A percentile compares a stretch with the other conserved stretches of the same genome.
Conservation (phyloP, 2,329 filamentous ascomycete genomes). For the Cladophialophora carrionii region DNA sequence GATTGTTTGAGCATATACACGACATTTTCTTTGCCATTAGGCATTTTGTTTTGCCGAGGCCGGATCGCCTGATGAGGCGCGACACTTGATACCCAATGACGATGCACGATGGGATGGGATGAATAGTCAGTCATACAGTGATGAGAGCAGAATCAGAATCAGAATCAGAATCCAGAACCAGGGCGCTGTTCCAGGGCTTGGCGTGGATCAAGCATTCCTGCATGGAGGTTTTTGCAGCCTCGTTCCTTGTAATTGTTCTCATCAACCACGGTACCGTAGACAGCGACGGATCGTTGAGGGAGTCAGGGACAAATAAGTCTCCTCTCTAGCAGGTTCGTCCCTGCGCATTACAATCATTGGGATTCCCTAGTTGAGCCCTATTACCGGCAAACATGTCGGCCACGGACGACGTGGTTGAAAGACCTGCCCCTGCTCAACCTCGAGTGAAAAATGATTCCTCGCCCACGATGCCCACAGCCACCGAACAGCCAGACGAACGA, state of each 20-base stretch:
- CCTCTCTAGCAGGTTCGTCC: not conserved
- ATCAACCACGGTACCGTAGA: too few relatives aligned
- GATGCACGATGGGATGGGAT: constrained; percentile 14
- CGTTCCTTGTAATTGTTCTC: not conserved
- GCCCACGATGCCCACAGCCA: not conserved
- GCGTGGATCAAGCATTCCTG: not conserved
- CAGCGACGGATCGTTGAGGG: not conserved
- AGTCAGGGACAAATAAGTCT: not conserved
- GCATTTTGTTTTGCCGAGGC: constrained; percentile 17
- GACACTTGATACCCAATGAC: constrained; percentile 30
- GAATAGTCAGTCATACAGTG: constrained; percentile 15
- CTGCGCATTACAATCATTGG: not conserved
- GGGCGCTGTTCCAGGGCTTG: not conserved
- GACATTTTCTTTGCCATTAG: constrained; percentile 2
- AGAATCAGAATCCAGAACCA: not conserved
- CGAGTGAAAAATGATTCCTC: not conserved
- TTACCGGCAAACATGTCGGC: not conserved
- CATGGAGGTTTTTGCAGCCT: not conserved
- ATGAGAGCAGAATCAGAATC: constrained; percentile 1
- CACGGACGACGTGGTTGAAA: not conserved
- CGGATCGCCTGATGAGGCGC: constrained; percentile 16
- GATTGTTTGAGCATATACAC: constrained; percentile 2
- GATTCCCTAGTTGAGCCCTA: not conserved
- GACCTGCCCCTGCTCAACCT: not conserved
- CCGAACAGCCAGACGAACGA: not conserved